Conservation (phyloP, 129 eudicot species). For the Chrysanthemum seticuspe region DNA sequence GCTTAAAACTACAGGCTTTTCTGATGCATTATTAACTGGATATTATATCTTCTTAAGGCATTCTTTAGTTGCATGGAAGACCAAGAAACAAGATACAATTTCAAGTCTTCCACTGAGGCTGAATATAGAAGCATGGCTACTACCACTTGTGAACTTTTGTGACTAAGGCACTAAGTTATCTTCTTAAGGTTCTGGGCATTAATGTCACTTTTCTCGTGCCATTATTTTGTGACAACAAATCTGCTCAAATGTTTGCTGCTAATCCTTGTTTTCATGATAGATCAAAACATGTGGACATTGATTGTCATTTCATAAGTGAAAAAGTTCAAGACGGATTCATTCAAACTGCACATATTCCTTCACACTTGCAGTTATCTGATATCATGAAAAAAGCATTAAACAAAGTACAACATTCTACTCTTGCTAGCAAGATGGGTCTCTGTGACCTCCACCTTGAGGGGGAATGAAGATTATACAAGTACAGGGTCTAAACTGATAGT, state of each 20-base stretch:
- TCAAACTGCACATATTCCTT: neutral
- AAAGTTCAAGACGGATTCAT: neutral
- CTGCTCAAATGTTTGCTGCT: neutral
- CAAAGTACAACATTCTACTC: neutral
- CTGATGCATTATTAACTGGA: neutral
- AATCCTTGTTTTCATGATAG: neutral
- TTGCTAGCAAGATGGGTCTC: neutral
- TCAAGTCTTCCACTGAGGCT: neutral
- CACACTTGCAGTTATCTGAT: neutral
- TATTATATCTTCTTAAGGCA: neutral
- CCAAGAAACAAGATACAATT: neutral
- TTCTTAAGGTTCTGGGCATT: neutral
- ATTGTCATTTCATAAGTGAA: neutral
- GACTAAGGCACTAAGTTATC: neutral
- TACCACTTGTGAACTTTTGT: neutral
- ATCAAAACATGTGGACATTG: neutral
- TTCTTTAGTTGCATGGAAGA: neutral
- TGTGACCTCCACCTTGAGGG: neutral
- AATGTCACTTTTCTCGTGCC: neutral
- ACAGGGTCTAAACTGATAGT: too few relatives aligned
- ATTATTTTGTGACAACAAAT: neutral
- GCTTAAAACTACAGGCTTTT: neutral
- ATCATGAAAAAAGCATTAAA: neutral
- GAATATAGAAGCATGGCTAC: neutral
- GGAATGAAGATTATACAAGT: too few relatives aligned